Base-by-base conservation (phyloP, 306 rosid genomes). In the Lotus japonicus region DNA sequence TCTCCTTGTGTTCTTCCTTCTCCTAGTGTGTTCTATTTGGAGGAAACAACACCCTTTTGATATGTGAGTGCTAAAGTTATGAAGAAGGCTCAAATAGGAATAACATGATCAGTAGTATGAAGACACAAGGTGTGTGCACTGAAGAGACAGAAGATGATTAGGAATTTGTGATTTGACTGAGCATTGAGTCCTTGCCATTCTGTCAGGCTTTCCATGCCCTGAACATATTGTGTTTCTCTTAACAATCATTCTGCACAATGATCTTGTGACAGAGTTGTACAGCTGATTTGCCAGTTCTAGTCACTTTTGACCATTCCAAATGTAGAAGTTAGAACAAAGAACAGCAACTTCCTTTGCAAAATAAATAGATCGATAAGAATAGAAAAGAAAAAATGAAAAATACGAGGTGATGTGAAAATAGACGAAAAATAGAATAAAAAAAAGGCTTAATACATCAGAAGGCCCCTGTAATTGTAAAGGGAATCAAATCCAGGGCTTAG, bases 131-230 rank as follows among this genome's bases (percentile, higher is more conserved):
- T 77, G 33, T 60, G 49, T 60, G 56, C 21, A 33, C 28, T 4
- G 14, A 41, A 59, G 11, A 9, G 31, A 58, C 4, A 42, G 18
- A 21, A 23, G 56, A 21, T 8, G 53, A n/a, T 21, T 43, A 11
- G 70, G 55, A 68, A 53, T 45, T 19, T 63, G 55, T 68, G 74
- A 81, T 74, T 74, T 82, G 78, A 74, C 67, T 56, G 14, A 31
- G 44, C 61, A 36, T 5, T 43, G 6, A 18, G 57, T 21, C 58
- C 4, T 31, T 43, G 57, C 38, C 11, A 26, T 15, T 26, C 57
- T 41, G 64, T 23, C 31, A 14, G 10, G 31, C 38, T 48, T 11
- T 17, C 46, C 44, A 19, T 33, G 66, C n/a, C n/a, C n/a, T 70
- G 71, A 11, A 46, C 53, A 68, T 2, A 38, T 33, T 61, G 5